These are phyloP conservation scores for Botrytis elliptica DNA, from an alignment of 2,329 filamentous ascomycete species.

Conservation along the genomic window DNA sequence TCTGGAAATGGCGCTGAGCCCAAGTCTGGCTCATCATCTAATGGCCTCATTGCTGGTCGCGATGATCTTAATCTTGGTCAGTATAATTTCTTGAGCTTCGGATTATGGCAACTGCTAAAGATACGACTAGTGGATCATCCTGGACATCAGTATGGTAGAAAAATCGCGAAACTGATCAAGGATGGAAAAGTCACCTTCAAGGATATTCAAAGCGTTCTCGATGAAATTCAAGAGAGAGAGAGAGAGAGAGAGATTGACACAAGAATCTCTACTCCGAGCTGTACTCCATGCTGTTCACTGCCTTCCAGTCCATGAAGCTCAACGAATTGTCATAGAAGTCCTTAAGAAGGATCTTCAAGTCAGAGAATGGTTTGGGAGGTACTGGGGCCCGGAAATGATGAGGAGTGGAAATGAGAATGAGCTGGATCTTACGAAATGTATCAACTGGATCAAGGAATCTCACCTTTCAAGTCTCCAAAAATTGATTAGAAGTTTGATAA, in stretches of 20 bases:
- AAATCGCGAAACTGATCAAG: neutral
- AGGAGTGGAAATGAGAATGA: too few species aligned
- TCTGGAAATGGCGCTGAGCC: neutral
- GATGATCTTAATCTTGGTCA: neutral
- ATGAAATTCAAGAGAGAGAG: neutral
- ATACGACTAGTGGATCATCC: too few species aligned
- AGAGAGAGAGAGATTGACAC: too few species aligned
- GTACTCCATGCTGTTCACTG: fast-evolving
- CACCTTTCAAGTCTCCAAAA: fast-evolving
- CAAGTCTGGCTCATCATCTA: neutral
- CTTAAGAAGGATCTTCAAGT: neutral
- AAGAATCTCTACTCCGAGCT: too few species aligned
- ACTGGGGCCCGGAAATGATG: neutral
- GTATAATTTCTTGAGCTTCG: fast-evolving
- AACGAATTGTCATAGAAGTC: fast-evolving
- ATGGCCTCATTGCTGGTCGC: fast-evolving
- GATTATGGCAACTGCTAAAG: too few species aligned
- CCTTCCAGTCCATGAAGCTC: fast-evolving
- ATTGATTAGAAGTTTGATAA: fast-evolving
- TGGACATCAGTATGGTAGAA: too few species aligned
- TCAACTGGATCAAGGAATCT: fast-evolving
- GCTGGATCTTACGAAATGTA: fast-evolving
- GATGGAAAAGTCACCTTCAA: neutral
- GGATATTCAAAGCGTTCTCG: neutral
- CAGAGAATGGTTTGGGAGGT: neutral